Evolutionary conservation across 768 basidiomycete species (phyloP).

Genomic region (Saitozyma sp.): DNA sequence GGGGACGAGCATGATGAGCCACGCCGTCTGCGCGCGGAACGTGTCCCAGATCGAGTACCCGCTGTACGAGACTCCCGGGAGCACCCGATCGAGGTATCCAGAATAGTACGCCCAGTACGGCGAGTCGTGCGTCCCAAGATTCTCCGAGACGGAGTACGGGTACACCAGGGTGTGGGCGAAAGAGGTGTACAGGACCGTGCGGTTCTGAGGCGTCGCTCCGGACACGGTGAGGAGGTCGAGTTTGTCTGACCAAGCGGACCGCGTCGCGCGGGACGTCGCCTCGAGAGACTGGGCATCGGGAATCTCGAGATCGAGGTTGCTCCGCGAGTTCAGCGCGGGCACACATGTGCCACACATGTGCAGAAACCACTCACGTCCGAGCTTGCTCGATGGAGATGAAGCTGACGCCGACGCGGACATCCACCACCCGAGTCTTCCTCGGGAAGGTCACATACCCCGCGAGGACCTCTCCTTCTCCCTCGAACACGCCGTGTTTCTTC

Average conservation of each 20-base stretch:
- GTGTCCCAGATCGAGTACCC: conserved; percentile 71
- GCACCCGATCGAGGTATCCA: conserved; percentile 66
- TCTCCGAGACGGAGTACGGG: conserved; percentile 72
- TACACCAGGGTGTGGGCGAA: conserved; percentile 59
- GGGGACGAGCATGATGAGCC: conserved; percentile 73
- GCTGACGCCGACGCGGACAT: conserved; percentile 68
- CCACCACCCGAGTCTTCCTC: conserved; percentile 52
- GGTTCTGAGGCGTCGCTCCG: conserved; percentile 59
- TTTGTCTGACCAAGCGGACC: conserved; percentile 63
- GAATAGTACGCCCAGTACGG: conserved; percentile 74
- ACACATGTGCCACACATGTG: background rate
- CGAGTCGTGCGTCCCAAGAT: conserved; percentile 47
- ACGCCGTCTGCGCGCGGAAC: conserved; percentile 75
- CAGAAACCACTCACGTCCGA: conserved; percentile 35
- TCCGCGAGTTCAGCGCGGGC: conserved; percentile 8
- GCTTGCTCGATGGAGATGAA: conserved; percentile 74
- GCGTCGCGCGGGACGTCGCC: conserved; percentile 58
- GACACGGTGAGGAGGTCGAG: conserved; percentile 60
- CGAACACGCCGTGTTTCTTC: conserved; percentile 41
- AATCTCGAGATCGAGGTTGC: conserved; percentile 60
- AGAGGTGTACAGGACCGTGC: conserved; percentile 61
- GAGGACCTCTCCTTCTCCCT: conserved; percentile 59
- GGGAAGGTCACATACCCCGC: conserved; percentile 53
- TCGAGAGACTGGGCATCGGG: conserved; percentile 59
- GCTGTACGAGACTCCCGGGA: conserved; percentile 65